Evolutionary conservation across 805 yeast species (phyloP).

Genomic region (Yarrowia sp.): DNA sequence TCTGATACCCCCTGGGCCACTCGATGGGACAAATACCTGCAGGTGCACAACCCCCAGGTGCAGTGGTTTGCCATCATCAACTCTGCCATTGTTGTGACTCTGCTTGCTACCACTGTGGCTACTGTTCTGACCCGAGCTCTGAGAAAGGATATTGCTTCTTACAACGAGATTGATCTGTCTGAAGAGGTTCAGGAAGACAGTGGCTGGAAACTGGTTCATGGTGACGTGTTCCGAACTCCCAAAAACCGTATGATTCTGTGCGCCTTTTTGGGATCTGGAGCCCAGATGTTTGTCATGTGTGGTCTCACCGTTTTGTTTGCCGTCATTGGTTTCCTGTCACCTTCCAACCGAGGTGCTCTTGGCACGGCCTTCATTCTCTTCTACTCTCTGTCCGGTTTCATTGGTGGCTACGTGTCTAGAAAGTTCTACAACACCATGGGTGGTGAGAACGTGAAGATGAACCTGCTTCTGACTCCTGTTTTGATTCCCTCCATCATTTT

Average conservation of each 20-base stretch:
- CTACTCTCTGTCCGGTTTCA: conserved; percentile 73
- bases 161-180: conserved; percentile 84
- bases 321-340: conserved; percentile 82
- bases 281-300: conserved; percentile 76
- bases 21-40: conserved; percentile 96
- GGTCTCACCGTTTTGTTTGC: conserved; percentile 75
- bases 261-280: conserved; percentile 81
- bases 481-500: conserved; percentile 82
- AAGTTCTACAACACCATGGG: conserved; percentile 82
- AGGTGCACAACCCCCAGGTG: conserved; percentile 84
- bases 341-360: conserved; percentile 91
- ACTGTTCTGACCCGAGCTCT: conserved; percentile 76
- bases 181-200: conserved; percentile 82
- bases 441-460: conserved; percentile 87
- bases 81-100: conserved; percentile 75
- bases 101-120: conserved; percentile 71
- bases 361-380: conserved; percentile 84
- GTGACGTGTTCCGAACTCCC: conserved; percentile 92
- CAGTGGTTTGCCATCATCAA: conserved; percentile 94
- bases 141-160: conserved; percentile 78
- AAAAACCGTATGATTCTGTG: conserved; percentile 65
- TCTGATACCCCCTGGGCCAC: conserved; percentile 91
- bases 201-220: conserved; percentile 96
- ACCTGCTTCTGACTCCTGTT: conserved; percentile 76
- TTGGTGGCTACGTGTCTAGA: conserved; percentile 87